Percentiles rank a stretch among this genome's conserved stretches.
Conservation (phyloP, 306 rosid genomes). For the Gastrolobium villosum region DNA sequence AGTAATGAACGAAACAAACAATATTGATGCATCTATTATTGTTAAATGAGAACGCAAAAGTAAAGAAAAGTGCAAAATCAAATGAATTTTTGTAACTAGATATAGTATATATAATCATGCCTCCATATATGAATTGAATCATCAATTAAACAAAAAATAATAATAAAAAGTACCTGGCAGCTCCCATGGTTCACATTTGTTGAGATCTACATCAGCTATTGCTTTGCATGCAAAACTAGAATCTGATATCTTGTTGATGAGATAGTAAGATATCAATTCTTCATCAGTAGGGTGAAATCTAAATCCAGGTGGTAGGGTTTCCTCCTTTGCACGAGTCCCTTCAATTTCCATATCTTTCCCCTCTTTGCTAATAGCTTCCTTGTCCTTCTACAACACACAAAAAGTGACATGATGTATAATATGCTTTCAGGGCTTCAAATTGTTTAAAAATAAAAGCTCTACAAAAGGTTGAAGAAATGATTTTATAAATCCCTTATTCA, state of each 20-base stretch:
- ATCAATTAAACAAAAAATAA: not conserved
- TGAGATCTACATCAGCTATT: slow-evolving; percentile 91
- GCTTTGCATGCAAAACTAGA: slow-evolving; percentile 72
- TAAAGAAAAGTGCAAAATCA: not conserved
- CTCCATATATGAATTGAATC: not conserved
- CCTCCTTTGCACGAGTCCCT: slow-evolving; percentile 38
- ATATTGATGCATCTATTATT: slow-evolving; percentile 20
- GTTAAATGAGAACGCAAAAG: not conserved
- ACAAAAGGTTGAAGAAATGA: slow-evolving; percentile 14
- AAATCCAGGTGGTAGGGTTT: slow-evolving; percentile 71
- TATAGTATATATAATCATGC: not conserved
- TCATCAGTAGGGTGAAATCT: slow-evolving; percentile 79
- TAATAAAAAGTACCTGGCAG: slow-evolving; percentile 70
- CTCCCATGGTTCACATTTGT: slow-evolving; percentile 98
- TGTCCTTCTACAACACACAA: slow-evolving; percentile 42
- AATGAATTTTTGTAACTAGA: not conserved
- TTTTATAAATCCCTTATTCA: not conserved
- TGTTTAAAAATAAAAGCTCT: slow-evolving; percentile 24
- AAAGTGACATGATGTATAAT: slow-evolving; percentile 35
- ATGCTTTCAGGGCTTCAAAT: slow-evolving; percentile 10
- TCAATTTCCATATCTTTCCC: slow-evolving; percentile 24
- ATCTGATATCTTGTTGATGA: slow-evolving; percentile 80
- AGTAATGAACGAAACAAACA: slow-evolving; percentile 11
- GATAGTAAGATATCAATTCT: slow-evolving; percentile 84
- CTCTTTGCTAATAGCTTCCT: slow-evolving; percentile 50